These are phyloP conservation scores for Rugosomyces carneus DNA, from an alignment of 1,284 basidiomycete genomes.

Conservation along the genomic window DNA sequence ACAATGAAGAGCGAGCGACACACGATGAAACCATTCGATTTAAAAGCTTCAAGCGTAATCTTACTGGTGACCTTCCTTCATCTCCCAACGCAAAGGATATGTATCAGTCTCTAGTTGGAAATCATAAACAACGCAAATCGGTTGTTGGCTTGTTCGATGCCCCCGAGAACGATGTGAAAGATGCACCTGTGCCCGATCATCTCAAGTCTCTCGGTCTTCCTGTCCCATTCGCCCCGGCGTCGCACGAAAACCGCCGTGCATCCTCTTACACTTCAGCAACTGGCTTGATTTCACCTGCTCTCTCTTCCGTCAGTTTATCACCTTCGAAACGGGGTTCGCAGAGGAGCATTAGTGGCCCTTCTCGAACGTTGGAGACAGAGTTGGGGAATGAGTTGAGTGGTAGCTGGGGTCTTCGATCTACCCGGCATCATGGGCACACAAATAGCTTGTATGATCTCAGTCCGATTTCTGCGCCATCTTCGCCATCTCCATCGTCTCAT, in stretches of 20 bases:
- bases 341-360: constrained; percentile 21
- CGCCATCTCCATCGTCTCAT: constrained; percentile 28
- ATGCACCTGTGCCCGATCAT: constrained; percentile 13
- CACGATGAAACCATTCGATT: constrained; percentile 32
- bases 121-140: constrained; percentile 43
- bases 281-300: constrained; percentile 26
- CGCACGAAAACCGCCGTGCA: constrained; percentile 17
- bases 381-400: constrained; percentile 48
- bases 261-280: constrained; percentile 20
- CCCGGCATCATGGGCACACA: constrained; percentile 39
- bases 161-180: constrained; percentile 11
- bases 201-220: constrained; percentile 16
- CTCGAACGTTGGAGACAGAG: constrained; percentile 53
- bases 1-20: constrained; percentile 18
- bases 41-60: constrained; percentile 31
- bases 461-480: constrained; percentile 30
- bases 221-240: constrained; percentile 19
- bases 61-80: constrained; percentile 22
- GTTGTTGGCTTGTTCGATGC: constrained; percentile 61
- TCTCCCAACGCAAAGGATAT: constrained; percentile 16
- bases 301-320: constrained; percentile 30
- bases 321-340: constrained; percentile 18
- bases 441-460: constrained; percentile 48
- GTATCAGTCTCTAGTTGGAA: constrained; percentile 8
- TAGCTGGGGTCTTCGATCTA: constrained; percentile 33